These are phyloP conservation scores for Trichoderma koningii DNA, from an alignment of 2,329 filamentous ascomycete species.

Conservation along the genomic window DNA sequence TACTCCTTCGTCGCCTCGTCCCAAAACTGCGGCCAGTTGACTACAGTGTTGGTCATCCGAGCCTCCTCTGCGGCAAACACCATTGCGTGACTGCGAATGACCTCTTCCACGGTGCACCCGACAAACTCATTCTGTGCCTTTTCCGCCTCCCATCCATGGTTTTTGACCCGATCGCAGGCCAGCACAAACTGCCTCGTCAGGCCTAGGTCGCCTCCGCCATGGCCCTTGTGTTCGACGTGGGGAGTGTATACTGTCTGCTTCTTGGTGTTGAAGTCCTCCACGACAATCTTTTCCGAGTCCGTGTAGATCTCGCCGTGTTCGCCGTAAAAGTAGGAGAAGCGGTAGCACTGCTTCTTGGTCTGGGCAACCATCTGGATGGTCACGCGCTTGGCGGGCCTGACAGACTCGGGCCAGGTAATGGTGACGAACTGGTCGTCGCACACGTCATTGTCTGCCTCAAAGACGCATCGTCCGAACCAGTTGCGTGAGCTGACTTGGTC, in stretches of 20 bases:
- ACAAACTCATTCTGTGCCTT: conserved; percentile 75
- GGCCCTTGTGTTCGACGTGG: conserved; percentile 42
- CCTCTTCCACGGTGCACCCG: conserved; percentile 83
- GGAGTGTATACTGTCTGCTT: conserved; percentile 38
- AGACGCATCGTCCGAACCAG: conserved; percentile 96
- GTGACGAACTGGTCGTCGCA: conserved; percentile 91
- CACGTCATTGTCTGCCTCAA: conserved; percentile 89
- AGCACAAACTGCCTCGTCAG: conserved; percentile 79
- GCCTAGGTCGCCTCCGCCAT: conserved; percentile 50
- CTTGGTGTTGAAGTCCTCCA: conserved; percentile 60
- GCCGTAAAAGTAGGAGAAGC: conserved; percentile 84
- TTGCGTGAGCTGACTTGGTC: conserved; percentile 55
- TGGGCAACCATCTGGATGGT: conserved; percentile 94
- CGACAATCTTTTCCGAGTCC: conserved; percentile 73
- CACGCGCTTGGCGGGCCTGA: conserved; percentile 74
- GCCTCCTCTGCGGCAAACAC: conserved; percentile 95
- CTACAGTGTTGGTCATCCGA: conserved; percentile 65
- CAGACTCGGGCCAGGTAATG: conserved; percentile 77
- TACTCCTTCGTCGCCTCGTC: conserved; percentile 33
- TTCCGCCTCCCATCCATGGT: conserved; percentile 63
- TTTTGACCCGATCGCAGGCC: conserved; percentile 79
- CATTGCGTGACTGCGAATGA: conserved; percentile 84
- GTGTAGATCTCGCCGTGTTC: conserved; percentile 83
- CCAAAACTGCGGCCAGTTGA: conserved; percentile 83
- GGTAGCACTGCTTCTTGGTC: conserved; percentile 82